phyloP scores from a whole-genome alignment of 805 yeast species.

The Henningerozyma blattae region DNA sequence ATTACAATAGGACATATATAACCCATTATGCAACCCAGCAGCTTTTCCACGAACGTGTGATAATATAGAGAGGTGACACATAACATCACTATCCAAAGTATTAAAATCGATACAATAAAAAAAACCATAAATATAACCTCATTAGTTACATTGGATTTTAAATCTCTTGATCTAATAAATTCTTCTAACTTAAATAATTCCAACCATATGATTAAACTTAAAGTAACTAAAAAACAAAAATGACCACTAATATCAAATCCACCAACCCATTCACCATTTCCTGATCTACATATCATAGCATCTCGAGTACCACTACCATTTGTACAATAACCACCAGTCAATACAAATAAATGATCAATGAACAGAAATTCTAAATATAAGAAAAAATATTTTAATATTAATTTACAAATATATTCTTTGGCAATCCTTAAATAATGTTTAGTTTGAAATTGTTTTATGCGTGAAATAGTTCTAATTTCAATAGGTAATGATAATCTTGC shows the following conservation, averaged over 20 bases:
- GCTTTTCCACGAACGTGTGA: slow-evolving; percentile 67
- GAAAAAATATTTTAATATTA: slow-evolving; percentile 14
- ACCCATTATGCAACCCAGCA: slow-evolving; percentile 58
- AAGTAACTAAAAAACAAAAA: slow-evolving; percentile 32
- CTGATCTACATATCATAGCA: slow-evolving; percentile 22
- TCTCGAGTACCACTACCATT: slow-evolving; percentile 13
- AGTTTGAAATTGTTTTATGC: background rate
- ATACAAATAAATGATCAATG: slow-evolving; percentile 23
- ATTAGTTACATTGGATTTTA: slow-evolving; percentile 1
- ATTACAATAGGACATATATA: slow-evolving; percentile 37
- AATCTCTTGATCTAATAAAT: slow-evolving; percentile 5
- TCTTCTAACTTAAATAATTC: slow-evolving; percentile 18
- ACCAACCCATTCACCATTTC: slow-evolving; percentile 31
- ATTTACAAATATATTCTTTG: slow-evolving; percentile 16
- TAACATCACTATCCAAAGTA: slow-evolving; percentile 44
- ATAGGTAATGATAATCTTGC: background rate
- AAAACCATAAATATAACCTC: slow-evolving; percentile 3
- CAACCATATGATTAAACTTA: slow-evolving; percentile 31
- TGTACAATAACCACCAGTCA: slow-evolving; percentile 26
- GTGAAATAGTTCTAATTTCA: background rate
- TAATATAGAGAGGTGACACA: slow-evolving; percentile 72
- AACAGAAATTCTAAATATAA: slow-evolving; percentile 17
- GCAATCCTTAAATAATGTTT: slow-evolving; percentile 2
- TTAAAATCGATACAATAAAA: slow-evolving; percentile 8
- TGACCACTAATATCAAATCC: slow-evolving; percentile 48